Base-by-base conservation (phyloP, 2,329 filamentous ascomycete genomes). In the Chlorencoelia australis region DNA sequence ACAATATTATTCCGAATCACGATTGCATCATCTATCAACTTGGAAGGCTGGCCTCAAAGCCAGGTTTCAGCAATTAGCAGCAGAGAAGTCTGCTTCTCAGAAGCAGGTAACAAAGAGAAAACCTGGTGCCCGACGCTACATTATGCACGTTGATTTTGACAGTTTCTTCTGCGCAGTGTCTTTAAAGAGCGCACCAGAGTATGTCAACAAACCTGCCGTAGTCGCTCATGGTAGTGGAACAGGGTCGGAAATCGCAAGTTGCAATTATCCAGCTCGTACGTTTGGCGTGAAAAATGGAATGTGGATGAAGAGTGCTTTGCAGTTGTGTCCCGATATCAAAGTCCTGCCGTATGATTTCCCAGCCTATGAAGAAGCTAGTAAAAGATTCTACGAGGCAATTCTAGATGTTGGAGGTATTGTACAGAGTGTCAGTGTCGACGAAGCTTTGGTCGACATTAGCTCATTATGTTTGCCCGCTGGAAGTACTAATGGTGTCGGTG, bases 121-220 rank as follows among this genome's bases (percentile, higher is more conserved):
- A 17, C 65, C 71, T 9, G 82, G 80, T 0, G 62, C 77, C 3
- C 71, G 88, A 42, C 67, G 82, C 33, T 98, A 96, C 51, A 71
- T 98, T 35, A 73, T 98, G 54, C 91, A 98, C 52, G 86, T 98
- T 19, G 91, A 98, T 55, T 98, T 98, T 57, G 93, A 98, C 61
- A 91, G 87, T 59, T 98, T 98, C 62, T 98, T 98, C 59, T 94
- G 88, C 41, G 85, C 93, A 0, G 85, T 98, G 0, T 95, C 91
- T 1, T 60, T 82, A 13, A 86, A 87, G 50, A 82, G 77, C 36
- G 69, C 78, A 16, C 87, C 89, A 0, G 76, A 93, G 14, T 79
- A 75, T 42, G 65, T 68, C 25, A 78, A 83, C 33, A 89, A 87
- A 53, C 91, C 93, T 0, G 77, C 82, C 2, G 91, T 84, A 1